Percentiles rank a stretch among this genome's conserved stretches.
Conservation (phyloP, 805 yeast species). For the Saccharomycopsis javanensis region DNA sequence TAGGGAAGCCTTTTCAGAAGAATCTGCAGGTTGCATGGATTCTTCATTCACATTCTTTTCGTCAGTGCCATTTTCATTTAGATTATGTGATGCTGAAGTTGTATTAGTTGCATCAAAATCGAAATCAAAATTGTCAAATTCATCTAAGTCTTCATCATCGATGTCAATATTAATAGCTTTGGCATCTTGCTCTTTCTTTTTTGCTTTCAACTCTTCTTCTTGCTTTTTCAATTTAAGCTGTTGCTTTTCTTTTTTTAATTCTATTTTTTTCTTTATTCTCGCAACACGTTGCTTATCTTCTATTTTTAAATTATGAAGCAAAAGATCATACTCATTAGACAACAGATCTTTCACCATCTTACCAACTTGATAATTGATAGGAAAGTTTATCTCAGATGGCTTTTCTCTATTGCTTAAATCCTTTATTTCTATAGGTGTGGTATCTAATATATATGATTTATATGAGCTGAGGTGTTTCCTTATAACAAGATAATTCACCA, state of each 20-base stretch:
- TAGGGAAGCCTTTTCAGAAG: background rate
- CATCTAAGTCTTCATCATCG: conserved; percentile 10
- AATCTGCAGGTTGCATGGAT: background rate
- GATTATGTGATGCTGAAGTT: background rate
- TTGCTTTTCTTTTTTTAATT: conserved; percentile 6
- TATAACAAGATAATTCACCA: conserved; percentile 4
- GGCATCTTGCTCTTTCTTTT: background rate
- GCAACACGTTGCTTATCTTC: conserved; percentile 8
- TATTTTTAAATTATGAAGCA: background rate
- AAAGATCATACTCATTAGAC: conserved; percentile 7
- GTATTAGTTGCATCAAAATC: conserved; percentile 15
- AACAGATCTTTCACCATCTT: conserved; percentile 1
- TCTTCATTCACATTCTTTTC: background rate
- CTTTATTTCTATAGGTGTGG: background rate
- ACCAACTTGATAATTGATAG: conserved; percentile 9
- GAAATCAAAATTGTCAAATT: conserved; percentile 17
- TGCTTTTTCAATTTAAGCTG: background rate
- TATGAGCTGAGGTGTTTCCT: conserved; percentile 13
- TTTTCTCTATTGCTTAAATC: background rate
- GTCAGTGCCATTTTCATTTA: background rate
- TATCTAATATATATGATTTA: conserved; percentile 4
- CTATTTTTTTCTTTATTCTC: conserved; percentile 1
- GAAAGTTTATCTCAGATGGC: background rate
- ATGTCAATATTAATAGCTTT: conserved; percentile 4
- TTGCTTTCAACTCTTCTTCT: conserved; percentile 1